A percentile compares a stretch with the other conserved stretches of the same genome.
These are phyloP conservation scores for Alternaria dauci DNA, from an alignment of 2,329 filamentous ascomycete species.

Conservation along the genomic window DNA sequence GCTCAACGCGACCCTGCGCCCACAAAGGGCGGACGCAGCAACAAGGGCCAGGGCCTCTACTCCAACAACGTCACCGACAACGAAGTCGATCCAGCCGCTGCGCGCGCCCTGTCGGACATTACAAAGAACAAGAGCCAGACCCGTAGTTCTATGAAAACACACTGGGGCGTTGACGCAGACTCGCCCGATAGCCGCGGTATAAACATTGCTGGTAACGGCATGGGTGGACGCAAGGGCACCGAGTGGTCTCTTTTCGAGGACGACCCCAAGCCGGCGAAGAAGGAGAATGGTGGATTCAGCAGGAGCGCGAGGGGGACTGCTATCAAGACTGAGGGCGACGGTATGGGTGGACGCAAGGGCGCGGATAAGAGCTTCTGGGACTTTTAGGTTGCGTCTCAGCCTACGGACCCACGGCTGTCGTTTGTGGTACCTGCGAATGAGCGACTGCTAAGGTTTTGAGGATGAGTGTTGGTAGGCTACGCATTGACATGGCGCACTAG, in stretches of 20 bases:
- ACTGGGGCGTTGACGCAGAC: slow-evolving; percentile 45
- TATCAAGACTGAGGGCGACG: slow-evolving; percentile 50
- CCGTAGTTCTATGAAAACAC: slow-evolving; percentile 63
- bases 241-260: slow-evolving; percentile 53
- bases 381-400: slow-evolving; percentile 28
- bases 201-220: slow-evolving; percentile 53
- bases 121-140: slow-evolving; percentile 71
- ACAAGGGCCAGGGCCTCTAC: slow-evolving; percentile 76
- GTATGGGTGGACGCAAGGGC: slow-evolving; percentile 52
- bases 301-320: slow-evolving; percentile 27
- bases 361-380: slow-evolving; percentile 41
- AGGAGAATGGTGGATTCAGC: slow-evolving; percentile 29
- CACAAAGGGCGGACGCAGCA: slow-evolving; percentile 62
- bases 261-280: slow-evolving; percentile 37
- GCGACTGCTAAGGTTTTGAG: slow-evolving; percentile 1
- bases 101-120: slow-evolving; percentile 67
- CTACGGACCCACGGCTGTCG: neutral
- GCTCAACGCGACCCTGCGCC: slow-evolving; percentile 54
- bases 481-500: neutral
- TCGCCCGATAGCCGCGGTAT: slow-evolving; percentile 41
- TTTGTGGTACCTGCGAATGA: slow-evolving; percentile 1
- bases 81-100: slow-evolving; percentile 52
- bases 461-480: neutral
- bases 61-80: slow-evolving; percentile 74
- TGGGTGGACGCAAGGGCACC: slow-evolving; percentile 51